phyloP scores from a whole-genome alignment of 1,284 basidiomycete species.

The Hemileia vastatrix region DNA sequence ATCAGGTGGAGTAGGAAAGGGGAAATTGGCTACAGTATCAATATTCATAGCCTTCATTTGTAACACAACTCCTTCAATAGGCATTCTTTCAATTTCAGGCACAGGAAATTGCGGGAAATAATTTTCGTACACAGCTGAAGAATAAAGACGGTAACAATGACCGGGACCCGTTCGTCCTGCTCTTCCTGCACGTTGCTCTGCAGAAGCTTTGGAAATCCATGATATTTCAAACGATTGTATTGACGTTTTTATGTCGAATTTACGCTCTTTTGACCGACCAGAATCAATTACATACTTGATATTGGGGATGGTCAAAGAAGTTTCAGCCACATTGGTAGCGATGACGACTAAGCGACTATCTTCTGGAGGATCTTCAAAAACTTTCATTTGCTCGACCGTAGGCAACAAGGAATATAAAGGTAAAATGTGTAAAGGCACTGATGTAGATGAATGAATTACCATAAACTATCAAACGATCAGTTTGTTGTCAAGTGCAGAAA shows the following conservation, averaged over 20 bases:
- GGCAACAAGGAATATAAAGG: slow-evolving; percentile 64
- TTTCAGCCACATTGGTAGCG: slow-evolving; percentile 68
- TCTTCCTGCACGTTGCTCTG: slow-evolving; percentile 61
- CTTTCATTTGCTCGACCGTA: slow-evolving; percentile 63
- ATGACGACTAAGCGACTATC: slow-evolving; percentile 61
- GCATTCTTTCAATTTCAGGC: slow-evolving; percentile 90
- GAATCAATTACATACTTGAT: slow-evolving; percentile 67
- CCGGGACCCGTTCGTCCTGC: slow-evolving; percentile 68
- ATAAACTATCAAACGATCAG: background rate
- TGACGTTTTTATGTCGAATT: slow-evolving; percentile 55
- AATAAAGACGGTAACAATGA: slow-evolving; percentile 67
- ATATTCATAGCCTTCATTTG: slow-evolving; percentile 99
- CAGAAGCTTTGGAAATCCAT: slow-evolving; percentile 68
- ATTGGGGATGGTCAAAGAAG: slow-evolving; percentile 65
- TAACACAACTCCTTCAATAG: slow-evolving; percentile 90
- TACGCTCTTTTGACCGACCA: slow-evolving; percentile 68
- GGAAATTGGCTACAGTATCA: slow-evolving; percentile 90
- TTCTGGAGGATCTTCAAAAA: slow-evolving; percentile 58
- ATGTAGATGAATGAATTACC: background rate
- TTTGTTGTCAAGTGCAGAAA: background rate
- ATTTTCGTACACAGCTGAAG: slow-evolving; percentile 72
- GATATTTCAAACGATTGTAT: slow-evolving; percentile 63
- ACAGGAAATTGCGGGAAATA: slow-evolving; percentile 76
- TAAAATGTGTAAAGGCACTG: slow-evolving; percentile 61
- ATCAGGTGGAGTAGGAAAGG: slow-evolving; percentile 94